Base-by-base conservation (phyloP, 108 stramenopile genomes). In the Pseudonitzschia pungens region DNA sequence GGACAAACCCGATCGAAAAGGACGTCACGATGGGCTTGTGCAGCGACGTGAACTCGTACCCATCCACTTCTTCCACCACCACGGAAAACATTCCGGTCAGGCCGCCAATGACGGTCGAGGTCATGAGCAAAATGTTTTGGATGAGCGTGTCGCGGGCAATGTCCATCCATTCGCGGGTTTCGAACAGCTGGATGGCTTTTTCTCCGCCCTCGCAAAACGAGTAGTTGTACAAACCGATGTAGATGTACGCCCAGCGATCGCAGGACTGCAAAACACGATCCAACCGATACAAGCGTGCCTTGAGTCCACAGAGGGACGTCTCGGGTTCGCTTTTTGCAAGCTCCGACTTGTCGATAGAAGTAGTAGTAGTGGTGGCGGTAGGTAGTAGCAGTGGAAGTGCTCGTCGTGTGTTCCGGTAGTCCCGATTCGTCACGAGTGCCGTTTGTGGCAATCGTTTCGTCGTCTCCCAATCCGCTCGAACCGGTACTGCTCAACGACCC, bases 191-290 rank as follows among this genome's bases (percentile, higher is more conserved):
- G 8, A 83, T 77, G 14, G 91, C 94, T 40, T 79, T 81, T 27
- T 77, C 65, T 18, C 92, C 92, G 18, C 86, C 82, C n/a, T 88
- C 84, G 45, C 73, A 62, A 69, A 85, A 97, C 42, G 70, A 70
- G 62, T 89, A 89, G 7, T 86, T 87, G 70, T 94, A 89, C 48
- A 73, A 65, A 22, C 90, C 95, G 67, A 92, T 90, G 31, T 89
- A 89, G 16, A 86, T 68, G 77, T 80, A 93, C 9, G 92, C 88
- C 89, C 92, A 90, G 27, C 84, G 83, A 63, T 89, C 88, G 74
- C 77, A 77, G n/a, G 53, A 54, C 6, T 50, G 70, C n/a, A 82
- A 48, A 32, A 73, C 80, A 45, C 55, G 43, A 29, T 41, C 32
- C 11, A 70, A 21, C 15, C 32, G 31, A 36, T 24, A 16, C 31